Evolutionary conservation across 306 rosid species (phyloP), one percentile per base, ranked within the genome.

Genomic region (Boehmeria nivea): DNA sequence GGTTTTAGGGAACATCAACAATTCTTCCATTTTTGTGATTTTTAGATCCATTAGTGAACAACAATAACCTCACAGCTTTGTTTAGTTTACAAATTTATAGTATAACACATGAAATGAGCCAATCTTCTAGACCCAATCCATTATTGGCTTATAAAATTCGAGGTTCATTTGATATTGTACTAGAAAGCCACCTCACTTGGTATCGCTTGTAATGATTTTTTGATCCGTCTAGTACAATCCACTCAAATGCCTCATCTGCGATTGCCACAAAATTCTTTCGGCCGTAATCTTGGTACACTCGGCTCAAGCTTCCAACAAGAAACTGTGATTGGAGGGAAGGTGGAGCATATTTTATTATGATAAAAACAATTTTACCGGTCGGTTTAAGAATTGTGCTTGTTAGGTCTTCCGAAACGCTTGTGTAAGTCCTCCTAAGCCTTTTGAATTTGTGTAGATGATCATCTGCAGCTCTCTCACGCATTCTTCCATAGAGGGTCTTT

Each of bases 401-500:
- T 62, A 47, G 64, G 43, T 20, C 49, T 24, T 42, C 37, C 64
- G 27, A 53, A 84, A 74, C 47, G 74, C 70, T 66, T 76, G 85
- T 80, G 76, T 68, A 23, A 75, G 62, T 70, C 76, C 77, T 49
- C 85, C 80, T 58, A 83, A 65, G 69, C 83, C 82, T 80, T 79
- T 84, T 37, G 87, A 78, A 70, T 80, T 85, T 66, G 83, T 76
- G 72, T 69, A 75, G 63, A 87, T 70, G 66, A 87, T 84, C 67
- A 63, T 53, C 72, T 78, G 95, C 43, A 91, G 80, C 75, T 91
- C 89, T 58, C 74, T 70, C 38, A 82, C 85, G 46, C 98, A 91
- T 27, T 84, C 95, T 46, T 76, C 78, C 93, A 87, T 77, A 45
- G 95, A 68, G 40, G 98, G 98, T 56, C 98, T 79, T 66, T 84